A percentile compares a stretch with the other conserved stretches of the same genome.
Conservation (phyloP, 106 monocot species). For the Phalaenopsis aphrodite region DNA sequence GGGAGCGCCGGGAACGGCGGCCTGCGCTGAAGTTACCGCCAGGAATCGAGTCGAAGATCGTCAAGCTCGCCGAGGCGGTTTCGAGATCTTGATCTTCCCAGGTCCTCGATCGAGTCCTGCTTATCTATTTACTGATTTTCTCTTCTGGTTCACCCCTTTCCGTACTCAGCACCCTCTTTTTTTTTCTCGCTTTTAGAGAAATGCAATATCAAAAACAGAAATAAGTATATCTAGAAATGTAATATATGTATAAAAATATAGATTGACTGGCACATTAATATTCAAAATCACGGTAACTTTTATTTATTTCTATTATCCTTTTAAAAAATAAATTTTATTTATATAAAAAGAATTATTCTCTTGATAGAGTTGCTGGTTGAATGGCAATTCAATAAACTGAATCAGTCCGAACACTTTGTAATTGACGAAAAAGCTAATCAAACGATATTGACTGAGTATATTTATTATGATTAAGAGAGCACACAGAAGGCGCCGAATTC, state of each 20-base stretch:
- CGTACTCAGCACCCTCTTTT: too few relatives aligned
- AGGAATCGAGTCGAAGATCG: slow-evolving; percentile 16
- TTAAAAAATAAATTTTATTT: too few relatives aligned
- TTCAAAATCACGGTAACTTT: too few relatives aligned
- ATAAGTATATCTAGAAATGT: neutral
- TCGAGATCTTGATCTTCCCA: neutral
- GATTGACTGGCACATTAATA: neutral
- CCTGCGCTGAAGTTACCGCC: slow-evolving; percentile 24
- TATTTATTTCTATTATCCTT: too few relatives aligned
- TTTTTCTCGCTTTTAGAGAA: neutral
- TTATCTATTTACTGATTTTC: neutral
- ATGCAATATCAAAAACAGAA: neutral
- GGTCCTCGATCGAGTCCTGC: neutral
- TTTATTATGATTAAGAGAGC: too few relatives aligned
- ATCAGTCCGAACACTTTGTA: too few relatives aligned
- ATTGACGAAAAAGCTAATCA: too few relatives aligned
- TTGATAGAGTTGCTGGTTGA: too few relatives aligned
- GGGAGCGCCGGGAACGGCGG: slow-evolving; percentile 7
- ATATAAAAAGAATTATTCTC: too few relatives aligned
- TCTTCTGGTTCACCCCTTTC: neutral
- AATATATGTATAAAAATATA: neutral
- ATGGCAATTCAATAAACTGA: too few relatives aligned
- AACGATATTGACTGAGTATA: too few relatives aligned
- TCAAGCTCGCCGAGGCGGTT: slow-evolving; percentile 22
- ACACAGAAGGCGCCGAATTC: too few relatives aligned